Evolutionary conservation across 2,329 filamentous ascomycete genomes (phyloP), one percentile per base, ranked within the genome.

Genomic region (Colletotrichum agaves): DNA sequence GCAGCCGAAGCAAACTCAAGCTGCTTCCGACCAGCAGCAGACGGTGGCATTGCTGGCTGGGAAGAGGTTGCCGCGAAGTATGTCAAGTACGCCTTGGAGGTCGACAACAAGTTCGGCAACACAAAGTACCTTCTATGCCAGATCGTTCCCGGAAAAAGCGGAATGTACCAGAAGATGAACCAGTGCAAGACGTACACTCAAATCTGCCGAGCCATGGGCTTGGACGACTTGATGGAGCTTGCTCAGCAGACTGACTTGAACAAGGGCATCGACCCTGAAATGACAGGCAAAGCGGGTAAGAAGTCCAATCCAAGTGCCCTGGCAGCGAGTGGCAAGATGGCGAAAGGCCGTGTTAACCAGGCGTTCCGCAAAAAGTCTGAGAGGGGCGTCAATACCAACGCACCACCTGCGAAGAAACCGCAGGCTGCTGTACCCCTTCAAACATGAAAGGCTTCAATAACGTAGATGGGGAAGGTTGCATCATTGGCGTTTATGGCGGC

Each of bases 81-180:
- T 76, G 76, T 98, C 71, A 86, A 87, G 69, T 86, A 86, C 35
- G 86, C 90, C 33, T 83, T 99, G 73, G 88, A 92, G 63, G 88
- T 93, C 12, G 90, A 95, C 76, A 98, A 99, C 78, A 89, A 90
- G 70, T 96, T 91, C 78, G 91, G 92, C 49, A 99, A 99, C 81
- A 97, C 94, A 5, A 99, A 99, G 78, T 99, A 92, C 77, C 84
- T 96, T 35, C 87, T 99, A 31, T 88, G 88, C 46, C 93, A 97
- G 77, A 87, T 98, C 79, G 88, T 98, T 23, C 93, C 94, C 0
- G 93, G 94, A 15, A 97, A 94, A 77, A 83, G 88, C 53, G 82
- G 86, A 43, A 83, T 82, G 1, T 92, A 91, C 76, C 84, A 85
- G 66, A 78, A 83, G 3, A 84, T 96, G 72, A 88, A 87, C 69